Conservation (phyloP, 2,329 filamentous ascomycete genomes). For the Xylaria sp. region DNA sequence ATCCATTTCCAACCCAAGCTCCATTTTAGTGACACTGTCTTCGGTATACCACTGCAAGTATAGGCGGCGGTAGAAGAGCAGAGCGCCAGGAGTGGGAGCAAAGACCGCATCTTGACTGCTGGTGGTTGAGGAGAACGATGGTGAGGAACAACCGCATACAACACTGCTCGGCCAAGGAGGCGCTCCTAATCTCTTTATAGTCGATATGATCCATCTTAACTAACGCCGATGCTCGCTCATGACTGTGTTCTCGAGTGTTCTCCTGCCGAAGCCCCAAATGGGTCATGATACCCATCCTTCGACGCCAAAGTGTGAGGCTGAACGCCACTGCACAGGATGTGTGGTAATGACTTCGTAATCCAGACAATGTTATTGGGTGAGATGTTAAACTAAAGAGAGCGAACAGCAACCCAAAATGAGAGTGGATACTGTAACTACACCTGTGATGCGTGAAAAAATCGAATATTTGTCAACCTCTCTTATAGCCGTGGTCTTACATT, state of each 20-base stretch:
- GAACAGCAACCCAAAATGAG: background rate
- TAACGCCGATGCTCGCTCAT: background rate
- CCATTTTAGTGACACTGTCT: constrained; percentile 30
- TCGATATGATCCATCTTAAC: background rate
- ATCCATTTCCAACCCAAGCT: constrained; percentile 35
- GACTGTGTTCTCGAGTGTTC: background rate
- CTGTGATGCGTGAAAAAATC: background rate
- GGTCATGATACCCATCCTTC: constrained; percentile 16
- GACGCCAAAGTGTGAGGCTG: background rate
- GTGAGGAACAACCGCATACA: background rate
- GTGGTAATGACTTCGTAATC: constrained; percentile 7
- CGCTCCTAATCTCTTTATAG: constrained; percentile 11
- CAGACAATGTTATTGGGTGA: constrained; percentile 7
- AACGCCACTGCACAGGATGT: constrained; percentile 20
- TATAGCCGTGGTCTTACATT: background rate
- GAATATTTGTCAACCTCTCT: background rate
- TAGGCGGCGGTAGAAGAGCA: constrained; percentile 23
- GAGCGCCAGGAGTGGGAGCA: constrained; percentile 21
- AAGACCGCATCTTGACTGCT: constrained; percentile 23
- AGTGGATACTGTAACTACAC: background rate
- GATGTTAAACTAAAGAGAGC: background rate
- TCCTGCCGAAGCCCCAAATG: background rate
- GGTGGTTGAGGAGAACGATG: background rate
- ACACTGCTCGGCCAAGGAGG: background rate
- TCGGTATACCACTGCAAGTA: constrained; percentile 16